A percentile compares a stretch with the other conserved stretches of the same genome.
phyloP scores from a whole-genome alignment of 305 asterid genomes.

The Ajuga reptans region DNA sequence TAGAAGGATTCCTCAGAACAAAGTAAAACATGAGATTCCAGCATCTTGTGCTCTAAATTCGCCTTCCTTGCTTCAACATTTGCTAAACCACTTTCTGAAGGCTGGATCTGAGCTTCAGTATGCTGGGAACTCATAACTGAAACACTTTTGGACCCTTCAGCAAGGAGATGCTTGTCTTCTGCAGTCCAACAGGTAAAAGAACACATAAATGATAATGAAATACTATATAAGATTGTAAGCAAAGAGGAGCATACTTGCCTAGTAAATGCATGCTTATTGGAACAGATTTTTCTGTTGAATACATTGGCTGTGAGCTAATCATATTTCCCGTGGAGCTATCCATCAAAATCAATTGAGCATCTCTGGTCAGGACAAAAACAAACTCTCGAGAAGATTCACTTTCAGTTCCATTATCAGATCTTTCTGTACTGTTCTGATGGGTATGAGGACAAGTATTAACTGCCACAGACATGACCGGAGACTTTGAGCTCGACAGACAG shows the following conservation, averaged over 20 bases:
- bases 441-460: slow-evolving; percentile 33
- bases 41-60: slow-evolving; percentile 24
- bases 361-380: slow-evolving; percentile 54
- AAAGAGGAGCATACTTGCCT: slow-evolving; percentile 48
- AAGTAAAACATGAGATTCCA: slow-evolving; percentile 51
- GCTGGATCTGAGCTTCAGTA: slow-evolving; percentile 31
- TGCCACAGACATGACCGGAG: slow-evolving; percentile 55
- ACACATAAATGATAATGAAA: slow-evolving; percentile 17
- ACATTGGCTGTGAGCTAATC: slow-evolving; percentile 43
- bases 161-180: slow-evolving; percentile 37
- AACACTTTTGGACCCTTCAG: slow-evolving; percentile 39
- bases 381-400: slow-evolving; percentile 42
- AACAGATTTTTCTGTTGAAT: slow-evolving; percentile 43
- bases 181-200: slow-evolving; percentile 31
- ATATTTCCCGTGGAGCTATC: slow-evolving; percentile 50
- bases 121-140: slow-evolving; percentile 27
- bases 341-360: slow-evolving; percentile 51
- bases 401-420: slow-evolving; percentile 36
- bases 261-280: slow-evolving; percentile 60
- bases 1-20: slow-evolving; percentile 67
- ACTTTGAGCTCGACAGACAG: slow-evolving; percentile 41
- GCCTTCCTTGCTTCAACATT: slow-evolving; percentile 29
- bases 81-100: slow-evolving; percentile 30
- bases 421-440: slow-evolving; percentile 26
- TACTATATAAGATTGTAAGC: slow-evolving; percentile 4